phyloP scores from a whole-genome alignment of 306 rosid species.

The Malus domestica region DNA sequence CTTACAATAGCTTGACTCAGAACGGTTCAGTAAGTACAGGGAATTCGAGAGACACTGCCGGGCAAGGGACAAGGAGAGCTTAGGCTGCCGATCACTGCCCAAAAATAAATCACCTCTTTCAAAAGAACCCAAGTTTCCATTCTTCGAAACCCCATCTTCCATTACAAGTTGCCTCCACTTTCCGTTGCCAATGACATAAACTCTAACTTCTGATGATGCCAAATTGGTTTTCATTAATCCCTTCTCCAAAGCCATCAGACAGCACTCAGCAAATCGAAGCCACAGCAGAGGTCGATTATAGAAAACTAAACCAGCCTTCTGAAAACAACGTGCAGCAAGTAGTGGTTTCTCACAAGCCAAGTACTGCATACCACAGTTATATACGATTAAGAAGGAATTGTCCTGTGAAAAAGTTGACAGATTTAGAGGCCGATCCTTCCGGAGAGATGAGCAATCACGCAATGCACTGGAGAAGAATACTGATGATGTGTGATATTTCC shows the following conservation, averaged over 20 bases:
- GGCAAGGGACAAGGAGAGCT: conserved; percentile 74
- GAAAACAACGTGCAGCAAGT: conserved; percentile 87
- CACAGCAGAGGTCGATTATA: conserved; percentile 83
- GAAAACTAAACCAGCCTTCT: conserved; percentile 80
- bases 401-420: conserved; percentile 71
- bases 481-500: conserved; percentile 79
- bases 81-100: conserved; percentile 55
- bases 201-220: conserved; percentile 50
- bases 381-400: conserved; percentile 67
- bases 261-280: conserved; percentile 97
- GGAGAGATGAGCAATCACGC: conserved; percentile 58
- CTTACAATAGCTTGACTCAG: conserved; percentile 33
- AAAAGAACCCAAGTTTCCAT: conserved; percentile 30
- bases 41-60: conserved; percentile 74
- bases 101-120: conserved; percentile 37
- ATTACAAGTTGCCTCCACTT: conserved; percentile 93
- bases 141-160: conserved; percentile 52
- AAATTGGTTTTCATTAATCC: conserved; percentile 47
- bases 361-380: conserved; percentile 90
- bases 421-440: conserved; percentile 73
- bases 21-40: conserved; percentile 53
- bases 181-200: conserved; percentile 71
- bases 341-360: conserved; percentile 84
- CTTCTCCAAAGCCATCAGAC: conserved; percentile 86
- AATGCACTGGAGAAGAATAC: conserved; percentile 86